Conservation (phyloP, 2,329 filamentous ascomycete genomes). For the Aspergillus piperis region DNA sequence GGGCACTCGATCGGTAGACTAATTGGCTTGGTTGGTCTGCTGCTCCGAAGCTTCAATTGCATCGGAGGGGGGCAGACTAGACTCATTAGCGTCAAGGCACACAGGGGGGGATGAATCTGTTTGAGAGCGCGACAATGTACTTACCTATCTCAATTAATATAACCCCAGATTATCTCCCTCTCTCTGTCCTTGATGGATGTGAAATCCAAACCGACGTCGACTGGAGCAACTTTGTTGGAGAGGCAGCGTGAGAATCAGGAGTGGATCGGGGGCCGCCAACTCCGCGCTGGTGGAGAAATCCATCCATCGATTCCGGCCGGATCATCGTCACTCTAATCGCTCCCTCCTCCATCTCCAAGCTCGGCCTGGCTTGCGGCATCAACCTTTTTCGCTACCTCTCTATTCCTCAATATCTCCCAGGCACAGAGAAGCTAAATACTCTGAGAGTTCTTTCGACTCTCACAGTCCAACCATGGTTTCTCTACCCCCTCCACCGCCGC, state of each 20-base stretch:
- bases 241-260: conserved; percentile 22
- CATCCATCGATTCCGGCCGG: conserved; percentile 13
- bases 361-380: not conserved
- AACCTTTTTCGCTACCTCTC: not conserved
- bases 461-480: conserved; percentile 22
- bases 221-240: not conserved
- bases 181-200: not conserved
- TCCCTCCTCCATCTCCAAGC: conserved; percentile 7
- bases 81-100: conserved; percentile 9
- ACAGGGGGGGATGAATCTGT: not conserved
- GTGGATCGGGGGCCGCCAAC: conserved; percentile 26
- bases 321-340: conserved; percentile 23
- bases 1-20: conserved; percentile 13
- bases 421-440: not conserved
- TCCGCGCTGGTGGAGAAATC: conserved; percentile 34
- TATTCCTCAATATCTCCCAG: not conserved
- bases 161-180: not conserved
- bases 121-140: not conserved
- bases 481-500: conserved; percentile 52
- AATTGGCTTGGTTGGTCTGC: conserved; percentile 20
- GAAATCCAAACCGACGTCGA: not conserved
- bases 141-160: conserved; percentile 5
- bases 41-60: conserved; percentile 27
- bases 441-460: conserved; percentile 5
- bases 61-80: conserved; percentile 9